Base-by-base conservation (phyloP, 345 rosid genomes). In the Camelina sativa region DNA sequence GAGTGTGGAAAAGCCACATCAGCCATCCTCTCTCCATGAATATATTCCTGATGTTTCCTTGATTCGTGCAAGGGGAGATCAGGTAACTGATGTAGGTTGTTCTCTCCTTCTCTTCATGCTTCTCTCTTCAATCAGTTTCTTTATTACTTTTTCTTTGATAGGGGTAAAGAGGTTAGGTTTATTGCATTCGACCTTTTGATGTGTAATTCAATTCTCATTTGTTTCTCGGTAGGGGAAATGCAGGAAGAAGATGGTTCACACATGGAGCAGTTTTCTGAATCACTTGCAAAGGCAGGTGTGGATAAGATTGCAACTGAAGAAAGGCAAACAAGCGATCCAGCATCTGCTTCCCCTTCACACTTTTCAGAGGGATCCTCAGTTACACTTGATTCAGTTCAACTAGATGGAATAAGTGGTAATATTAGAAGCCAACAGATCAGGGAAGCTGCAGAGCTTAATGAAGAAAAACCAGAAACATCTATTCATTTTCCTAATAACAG, bases 191-290 rank as follows among this genome's bases (percentile, higher is more conserved):
- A 65, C 65, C 52, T 46, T 79, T 80, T 72, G 79, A 79, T 81
- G 79, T 80, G 79, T 89, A 76, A 86, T 84, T 75, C 80, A 79
- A 65, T 86, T 87, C 91, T 88, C 89, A 88, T 88, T 89, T 87
- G 82, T 83, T 87, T 79, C 88, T 89, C 83, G 94, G 88, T 86
- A 88, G 98, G 98, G 90, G 83, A 83, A 82, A 86, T 91, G 96
- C 97, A 93, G 96, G 96, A 85, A 78, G 83, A 84, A 78, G 79
- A 86, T 84, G 84, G 80, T 81, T 84, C 76, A 76, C 86, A 56
- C 74, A 72, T 72, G 74, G 76, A 79, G 60, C 85, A 87, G 63
- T 58, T 48, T 71, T 61, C 72, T 60, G 85, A 80, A 74, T 58
- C 50, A 65, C 70, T 74, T 66, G 71, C 72, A 51, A 75, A 43